These are phyloP conservation scores for Saitoella complicata DNA, from an alignment of 805 yeast genomes.

Conservation along the genomic window DNA sequence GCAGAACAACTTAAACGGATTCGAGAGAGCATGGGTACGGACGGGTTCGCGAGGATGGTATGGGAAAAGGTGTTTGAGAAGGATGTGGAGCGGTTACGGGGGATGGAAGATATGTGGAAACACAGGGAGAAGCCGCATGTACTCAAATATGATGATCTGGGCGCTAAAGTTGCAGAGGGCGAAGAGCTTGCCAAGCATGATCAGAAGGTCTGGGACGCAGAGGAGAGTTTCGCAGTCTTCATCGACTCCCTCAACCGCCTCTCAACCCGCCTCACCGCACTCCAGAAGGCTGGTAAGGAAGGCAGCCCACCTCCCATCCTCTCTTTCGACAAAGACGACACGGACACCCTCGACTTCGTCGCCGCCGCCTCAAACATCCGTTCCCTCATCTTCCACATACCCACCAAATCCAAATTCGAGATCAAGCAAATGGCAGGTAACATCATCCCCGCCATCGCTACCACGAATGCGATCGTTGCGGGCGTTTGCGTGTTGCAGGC, in stretches of 20 bases:
- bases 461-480: slow-evolving; percentile 89
- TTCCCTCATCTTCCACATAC: slow-evolving; percentile 53
- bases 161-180: slow-evolving; percentile 13
- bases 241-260: slow-evolving; percentile 32
- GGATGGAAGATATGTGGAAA: slow-evolving; percentile 66
- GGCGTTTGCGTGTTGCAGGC: slow-evolving; percentile 73
- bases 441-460: slow-evolving; percentile 95
- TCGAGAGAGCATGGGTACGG: neutral
- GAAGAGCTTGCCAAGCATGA: slow-evolving; percentile 20
- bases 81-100: slow-evolving; percentile 23
- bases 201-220: slow-evolving; percentile 39
- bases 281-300: slow-evolving; percentile 15
- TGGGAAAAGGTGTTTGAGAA: neutral
- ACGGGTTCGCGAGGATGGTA: neutral
- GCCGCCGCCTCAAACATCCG: slow-evolving; percentile 71
- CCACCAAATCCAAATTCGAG: slow-evolving; percentile 61
- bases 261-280: slow-evolving; percentile 28
- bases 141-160: slow-evolving; percentile 23
- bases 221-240: slow-evolving; percentile 49
- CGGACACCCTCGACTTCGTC: slow-evolving; percentile 77
- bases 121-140: slow-evolving; percentile 54
- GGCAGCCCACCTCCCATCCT: slow-evolving; percentile 9
- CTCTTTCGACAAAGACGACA: slow-evolving; percentile 84
- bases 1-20: slow-evolving; percentile 1
- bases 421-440: slow-evolving; percentile 90